Base-by-base conservation (phyloP, 2,329 filamentous ascomycete genomes). In the Penicillium sp. region DNA sequence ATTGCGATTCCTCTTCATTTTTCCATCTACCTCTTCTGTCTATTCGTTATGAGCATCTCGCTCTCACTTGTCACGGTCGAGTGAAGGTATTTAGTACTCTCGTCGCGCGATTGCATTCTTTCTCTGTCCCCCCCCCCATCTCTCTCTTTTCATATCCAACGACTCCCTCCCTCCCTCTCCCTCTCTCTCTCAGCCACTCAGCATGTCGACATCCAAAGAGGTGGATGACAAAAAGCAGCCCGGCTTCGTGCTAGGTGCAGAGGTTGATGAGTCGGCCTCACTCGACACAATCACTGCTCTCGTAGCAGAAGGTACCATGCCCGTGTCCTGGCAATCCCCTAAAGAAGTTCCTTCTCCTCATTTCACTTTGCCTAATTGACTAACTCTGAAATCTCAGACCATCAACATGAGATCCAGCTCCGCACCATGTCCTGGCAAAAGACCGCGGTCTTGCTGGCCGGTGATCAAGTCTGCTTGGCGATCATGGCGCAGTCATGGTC, bases 381-480 rank as follows among this genome's bases (percentile, higher is more conserved):
- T 18, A 18, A 18, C 18, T 18, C 18, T 18, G 18, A 18, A 18
- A 18, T 9, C 12, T 41, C 24, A 59, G 57, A 58, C 12, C 57
- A 58, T 25, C 7, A 50, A 39, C 54, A 59, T 57, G 75, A 77
- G 4, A 78, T 78, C 63, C 71, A 75, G 55, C 70, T 78, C 9
- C 68, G 75, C n/a, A 76, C 73, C 1, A 76, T 76, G 74, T 70
- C 73, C 29, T 78, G 75, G 75, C 73, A 77, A 52, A 76, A 76
- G 56, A 73, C 73, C 1, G 73, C 74, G 6, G 76, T 72, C 66
- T 58, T 76, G 33, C 68, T 76, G 5, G 64, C 60, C 9, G 74
- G 74, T 33, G 74, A 77, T 39, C 74, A 76, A 57, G 73, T 77
- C 33, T 77, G 74, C 58, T 61, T 77, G 4, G 74, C 74, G 27